phyloP scores from a whole-genome alignment of 2,329 filamentous ascomycete genomes.

The Eutypa lata region DNA sequence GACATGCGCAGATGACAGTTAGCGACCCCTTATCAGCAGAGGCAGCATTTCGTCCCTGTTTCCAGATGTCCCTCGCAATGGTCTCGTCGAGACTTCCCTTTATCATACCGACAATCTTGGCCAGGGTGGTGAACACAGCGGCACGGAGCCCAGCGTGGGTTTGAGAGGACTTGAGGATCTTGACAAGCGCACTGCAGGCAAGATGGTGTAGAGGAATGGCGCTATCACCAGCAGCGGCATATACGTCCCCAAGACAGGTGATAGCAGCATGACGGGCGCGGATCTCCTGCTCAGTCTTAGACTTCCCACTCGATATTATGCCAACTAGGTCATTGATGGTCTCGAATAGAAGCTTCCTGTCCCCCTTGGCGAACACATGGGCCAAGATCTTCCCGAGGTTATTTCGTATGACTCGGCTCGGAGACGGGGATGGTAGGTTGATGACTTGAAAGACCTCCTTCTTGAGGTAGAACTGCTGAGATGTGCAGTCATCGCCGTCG shows the following conservation, averaged over 20 bases:
- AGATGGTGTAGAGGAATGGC: slow-evolving; percentile 79
- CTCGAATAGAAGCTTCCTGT: slow-evolving; percentile 89
- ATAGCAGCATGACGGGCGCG: slow-evolving; percentile 84
- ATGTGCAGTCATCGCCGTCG: slow-evolving; percentile 74
- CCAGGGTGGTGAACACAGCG: slow-evolving; percentile 70
- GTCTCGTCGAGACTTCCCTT: slow-evolving; percentile 76
- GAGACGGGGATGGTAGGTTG: slow-evolving; percentile 74
- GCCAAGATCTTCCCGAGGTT: slow-evolving; percentile 83
- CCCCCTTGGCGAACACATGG: slow-evolving; percentile 78
- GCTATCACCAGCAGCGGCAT: slow-evolving; percentile 89
- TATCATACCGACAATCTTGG: slow-evolving; percentile 74
- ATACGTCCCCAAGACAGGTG: slow-evolving; percentile 83
- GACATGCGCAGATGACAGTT: slow-evolving; percentile 75
- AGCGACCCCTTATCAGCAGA: slow-evolving; percentile 78
- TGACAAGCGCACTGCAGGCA: slow-evolving; percentile 68
- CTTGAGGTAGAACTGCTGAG: slow-evolving; percentile 88
- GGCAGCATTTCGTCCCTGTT: slow-evolving; percentile 76
- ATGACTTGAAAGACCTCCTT: slow-evolving; percentile 93
- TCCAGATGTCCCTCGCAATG: slow-evolving; percentile 89
- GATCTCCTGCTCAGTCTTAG: slow-evolving; percentile 70
- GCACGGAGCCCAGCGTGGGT: slow-evolving; percentile 80
- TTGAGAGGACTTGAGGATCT: slow-evolving; percentile 74
- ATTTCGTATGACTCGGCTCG: slow-evolving; percentile 85
- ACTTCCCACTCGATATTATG: slow-evolving; percentile 71
- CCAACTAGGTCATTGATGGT: slow-evolving; percentile 83